Evolutionary conservation across 805 yeast genomes (phyloP).

Genomic region (Wickerhamomyces canadensis): DNA sequence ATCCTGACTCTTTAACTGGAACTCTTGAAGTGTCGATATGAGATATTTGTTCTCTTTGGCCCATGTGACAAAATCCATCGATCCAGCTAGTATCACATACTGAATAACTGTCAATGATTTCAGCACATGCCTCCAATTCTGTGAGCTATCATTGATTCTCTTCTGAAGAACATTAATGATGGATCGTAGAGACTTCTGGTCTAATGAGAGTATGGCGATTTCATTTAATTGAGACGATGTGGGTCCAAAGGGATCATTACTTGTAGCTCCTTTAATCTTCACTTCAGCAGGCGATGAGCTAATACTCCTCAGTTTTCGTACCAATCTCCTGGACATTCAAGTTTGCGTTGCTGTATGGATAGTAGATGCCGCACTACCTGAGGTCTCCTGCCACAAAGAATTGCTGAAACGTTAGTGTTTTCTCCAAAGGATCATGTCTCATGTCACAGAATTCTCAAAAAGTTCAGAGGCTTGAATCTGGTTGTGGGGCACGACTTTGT

Average conservation of each 20-base stretch:
- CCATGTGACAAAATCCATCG: slow-evolving; percentile 45
- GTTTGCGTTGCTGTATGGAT: too few relatives aligned
- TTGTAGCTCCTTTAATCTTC: slow-evolving; percentile 42
- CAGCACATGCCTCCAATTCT: slow-evolving; percentile 34
- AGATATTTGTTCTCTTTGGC: slow-evolving; percentile 34
- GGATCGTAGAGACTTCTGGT: slow-evolving; percentile 31
- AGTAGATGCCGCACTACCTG: too few relatives aligned
- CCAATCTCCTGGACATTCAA: slow-evolving; percentile 24
- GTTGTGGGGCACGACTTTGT: too few relatives aligned
- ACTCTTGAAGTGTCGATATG: slow-evolving; percentile 24
- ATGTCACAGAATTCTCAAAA: too few relatives aligned
- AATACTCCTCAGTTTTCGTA: slow-evolving; percentile 29
- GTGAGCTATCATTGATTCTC: slow-evolving; percentile 29
- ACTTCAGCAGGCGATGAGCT: slow-evolving; percentile 26
- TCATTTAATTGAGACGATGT: slow-evolving; percentile 50
- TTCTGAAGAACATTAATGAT: slow-evolving; percentile 37
- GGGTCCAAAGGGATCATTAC: slow-evolving; percentile 49
- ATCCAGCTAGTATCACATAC: slow-evolving; percentile 49
- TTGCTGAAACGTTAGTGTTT: too few relatives aligned
- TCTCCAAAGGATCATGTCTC: too few relatives aligned
- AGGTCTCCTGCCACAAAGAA: too few relatives aligned
- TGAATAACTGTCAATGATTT: slow-evolving; percentile 49
- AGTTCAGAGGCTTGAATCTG: too few relatives aligned
- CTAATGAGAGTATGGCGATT: slow-evolving; percentile 40
- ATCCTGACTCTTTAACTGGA: slow-evolving; percentile 21